Percentiles rank a stretch among this genome's conserved stretches.
Evolutionary conservation across 495 filamentous ascomycete species (phyloP).

Genomic region (Gamarada debralockiae): DNA sequence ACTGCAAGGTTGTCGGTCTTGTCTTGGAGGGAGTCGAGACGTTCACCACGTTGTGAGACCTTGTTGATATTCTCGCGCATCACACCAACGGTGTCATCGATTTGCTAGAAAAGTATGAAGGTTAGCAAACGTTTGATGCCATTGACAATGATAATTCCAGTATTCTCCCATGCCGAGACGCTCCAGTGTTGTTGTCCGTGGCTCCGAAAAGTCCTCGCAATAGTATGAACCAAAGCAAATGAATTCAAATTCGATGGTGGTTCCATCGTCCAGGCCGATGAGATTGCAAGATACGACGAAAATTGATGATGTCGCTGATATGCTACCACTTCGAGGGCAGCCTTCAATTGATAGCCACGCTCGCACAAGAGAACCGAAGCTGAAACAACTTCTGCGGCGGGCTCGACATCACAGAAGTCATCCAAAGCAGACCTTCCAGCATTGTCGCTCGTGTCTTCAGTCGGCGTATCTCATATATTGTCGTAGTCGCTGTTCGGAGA

Average conservation of each 20-base stretch:
- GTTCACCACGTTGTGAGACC: conserved; percentile 85
- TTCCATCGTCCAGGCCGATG: no score
- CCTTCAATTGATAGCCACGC: no score
- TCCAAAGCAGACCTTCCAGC: background rate
- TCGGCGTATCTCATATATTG: background rate
- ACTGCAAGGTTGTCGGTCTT: conserved; percentile 92
- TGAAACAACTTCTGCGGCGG: no score
- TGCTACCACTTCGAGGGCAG: no score
- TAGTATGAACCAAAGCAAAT: no score
- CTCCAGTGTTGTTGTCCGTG: no score
- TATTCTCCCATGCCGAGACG: background rate
- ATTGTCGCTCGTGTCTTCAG: background rate
- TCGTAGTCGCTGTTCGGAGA: background rate
- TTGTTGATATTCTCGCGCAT: conserved; percentile 96
- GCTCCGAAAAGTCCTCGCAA: no score
- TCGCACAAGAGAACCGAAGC: no score
- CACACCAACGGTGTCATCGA: conserved; percentile 86
- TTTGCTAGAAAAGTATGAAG: conserved; percentile 62
- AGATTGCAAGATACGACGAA: no score
- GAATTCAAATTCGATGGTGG: no score
- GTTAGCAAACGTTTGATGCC: conserved; percentile 10
- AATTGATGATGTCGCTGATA: no score
- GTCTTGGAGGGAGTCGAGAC: conserved; percentile 85
- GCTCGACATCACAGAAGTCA: no score
- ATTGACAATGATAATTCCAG: background rate